Base-by-base conservation (phyloP, 2,329 filamentous ascomycete species). In the Falciphora oryzae region DNA sequence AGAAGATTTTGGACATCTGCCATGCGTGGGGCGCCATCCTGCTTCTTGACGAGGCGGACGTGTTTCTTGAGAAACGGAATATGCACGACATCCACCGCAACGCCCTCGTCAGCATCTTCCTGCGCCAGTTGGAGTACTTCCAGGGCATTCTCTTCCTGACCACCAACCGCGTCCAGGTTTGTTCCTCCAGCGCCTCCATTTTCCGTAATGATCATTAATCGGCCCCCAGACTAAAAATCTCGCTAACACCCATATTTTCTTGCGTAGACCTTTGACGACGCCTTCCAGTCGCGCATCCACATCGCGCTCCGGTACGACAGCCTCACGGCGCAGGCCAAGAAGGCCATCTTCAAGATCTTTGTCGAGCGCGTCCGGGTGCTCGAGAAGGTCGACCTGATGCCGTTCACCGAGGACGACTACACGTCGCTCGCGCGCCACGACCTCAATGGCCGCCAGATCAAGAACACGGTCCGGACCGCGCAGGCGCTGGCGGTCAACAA, bases 71-170 rank as follows among this genome's bases (percentile, higher is more conserved):
- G 79, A 90, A 91, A 75, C 87, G 92, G 1, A 90, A 91, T 61
- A 88, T 92, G 71, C 88, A 92, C 68, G 91, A 96, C 70, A 89
- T 96, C 63, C 89, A 93, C 72, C 88, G 92, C 65, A 96, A 96
- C 70, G 89, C 90, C 0, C 85, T 95, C 1, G 93, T 96, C 63
- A 91, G 88, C 73, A 92, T 96, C 71, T 97, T 97, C 80, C 79
- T 97, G 2, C 87, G 92, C 0, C 82, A 94, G 65, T 81, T 97
- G 0, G 93, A 97, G 75, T 97, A 96, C 75, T 96, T 96, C 77
- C 91, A 96, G 72, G 93, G 93, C 3, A 96, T 96, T 63, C 75
- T 96, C 5, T 96, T 97, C 79, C 77, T 97, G 31, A 97, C 93
- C 0, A 96, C 93, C 2, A 96, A 96, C 73, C 86, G 92, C 1